phyloP scores from a whole-genome alignment of 345 rosid species.

The Ailanthus altissimus region DNA sequence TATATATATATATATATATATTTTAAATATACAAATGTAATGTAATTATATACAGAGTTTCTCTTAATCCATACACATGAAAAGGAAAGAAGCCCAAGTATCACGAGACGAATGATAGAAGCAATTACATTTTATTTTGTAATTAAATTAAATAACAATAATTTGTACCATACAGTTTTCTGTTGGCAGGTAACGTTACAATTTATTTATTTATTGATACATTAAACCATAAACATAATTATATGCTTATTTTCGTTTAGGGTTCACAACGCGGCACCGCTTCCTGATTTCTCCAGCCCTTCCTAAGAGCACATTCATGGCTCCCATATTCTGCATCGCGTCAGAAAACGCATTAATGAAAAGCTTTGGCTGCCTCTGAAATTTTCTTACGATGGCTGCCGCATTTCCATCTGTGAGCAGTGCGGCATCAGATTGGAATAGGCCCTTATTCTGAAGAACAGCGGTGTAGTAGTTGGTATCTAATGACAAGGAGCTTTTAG shows the following conservation, averaged over 20 bases:
- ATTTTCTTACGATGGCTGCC: not conserved
- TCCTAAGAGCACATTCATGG: slow-evolving; percentile 40
- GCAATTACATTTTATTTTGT: too few relatives aligned
- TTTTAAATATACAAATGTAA: too few relatives aligned
- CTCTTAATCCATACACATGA: too few relatives aligned
- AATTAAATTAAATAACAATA: too few relatives aligned
- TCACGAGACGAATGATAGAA: too few relatives aligned
- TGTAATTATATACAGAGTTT: too few relatives aligned
- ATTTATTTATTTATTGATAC: too few relatives aligned
- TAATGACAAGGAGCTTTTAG: slow-evolving; percentile 38
- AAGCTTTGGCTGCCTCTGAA: slow-evolving; percentile 16
- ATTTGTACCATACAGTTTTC: too few relatives aligned
- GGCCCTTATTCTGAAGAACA: slow-evolving; percentile 39
- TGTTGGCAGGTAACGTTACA: too few relatives aligned
- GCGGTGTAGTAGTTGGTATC: slow-evolving; percentile 48
- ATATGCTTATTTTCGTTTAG: not conserved
- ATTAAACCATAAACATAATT: not conserved
- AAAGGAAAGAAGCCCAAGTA: too few relatives aligned
- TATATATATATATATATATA: too few relatives aligned
- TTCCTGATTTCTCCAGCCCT: slow-evolving; percentile 54
- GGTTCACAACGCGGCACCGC: slow-evolving; percentile 42
- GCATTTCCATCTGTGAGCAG: slow-evolving; percentile 46
- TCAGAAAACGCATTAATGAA: slow-evolving; percentile 46
- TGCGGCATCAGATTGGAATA: slow-evolving; percentile 55
- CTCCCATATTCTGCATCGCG: slow-evolving; percentile 61